Base-by-base conservation (phyloP, 1,139 yeast genomes). In the Scheffersomyces quercinus region DNA sequence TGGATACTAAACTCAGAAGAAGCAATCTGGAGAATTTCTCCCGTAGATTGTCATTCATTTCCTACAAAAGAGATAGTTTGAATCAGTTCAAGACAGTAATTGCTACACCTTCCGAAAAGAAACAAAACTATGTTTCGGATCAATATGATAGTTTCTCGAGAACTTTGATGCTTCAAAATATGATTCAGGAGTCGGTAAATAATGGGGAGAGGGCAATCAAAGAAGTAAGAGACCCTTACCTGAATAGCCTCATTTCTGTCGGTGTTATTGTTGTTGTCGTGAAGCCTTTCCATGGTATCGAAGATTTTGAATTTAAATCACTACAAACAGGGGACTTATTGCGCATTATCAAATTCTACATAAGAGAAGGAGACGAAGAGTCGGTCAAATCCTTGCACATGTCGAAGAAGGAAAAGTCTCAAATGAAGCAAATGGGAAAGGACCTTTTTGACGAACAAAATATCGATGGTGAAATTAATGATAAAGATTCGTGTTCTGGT, bases 221-320 rank as follows among this genome's bases (percentile, higher is more conserved):
- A 32, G 51, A 54, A 34, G 68, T 68, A 0, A 42, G 52, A 13
- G 76, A 71, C 43, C 68, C 67, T 3, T 67, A 54, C 38, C 68
- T 67, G 59, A 52, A 56, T 4, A 55, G 51, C 13, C 38, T 40
- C 12, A 67, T 71, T 10, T 36, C 50, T 1, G 53, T 68, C 6
- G 77, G 77, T 1, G 65, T 62, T 1, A 57, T 67, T 11, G 75
- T 69, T 3, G 73, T 68, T n/a, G 72, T 67, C 3, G 62, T 69
- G 4, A 59, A 62, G 36, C 66, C 68, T 7, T 70, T 61, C 40
- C 51, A 54, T 30, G 69, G 68, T 0, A 46, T 36, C 1, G 48
- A 40, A 12, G 55, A 51, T 3, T 43, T 46, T 37, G 72, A 68
- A 39, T 65, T 67, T 46, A 43, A 42, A 3, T 46, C 49, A 9